These are phyloP conservation scores for Aureobasidium sp. DNA, from an alignment of 2,329 filamentous ascomycete species.

Conservation along the genomic window DNA sequence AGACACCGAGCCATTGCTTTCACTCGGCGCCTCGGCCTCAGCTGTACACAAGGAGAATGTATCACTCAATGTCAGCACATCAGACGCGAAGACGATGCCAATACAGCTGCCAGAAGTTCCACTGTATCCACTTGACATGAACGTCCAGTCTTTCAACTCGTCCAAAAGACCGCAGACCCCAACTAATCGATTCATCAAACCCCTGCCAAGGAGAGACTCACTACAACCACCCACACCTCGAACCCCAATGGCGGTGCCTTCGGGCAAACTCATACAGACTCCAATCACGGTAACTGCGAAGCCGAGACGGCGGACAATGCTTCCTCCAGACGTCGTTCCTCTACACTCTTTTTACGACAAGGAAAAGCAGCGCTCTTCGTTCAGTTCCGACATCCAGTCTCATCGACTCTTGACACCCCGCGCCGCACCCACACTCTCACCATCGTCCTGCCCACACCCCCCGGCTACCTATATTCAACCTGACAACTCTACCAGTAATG, in stretches of 20 bases:
- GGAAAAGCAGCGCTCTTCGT: neutral
- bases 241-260: neutral
- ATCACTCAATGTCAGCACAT: slow-evolving; percentile 21
- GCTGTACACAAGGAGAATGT: slow-evolving; percentile 30
- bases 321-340: neutral
- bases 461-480: neutral
- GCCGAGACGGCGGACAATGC: neutral
- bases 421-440: neutral
- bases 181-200: neutral
- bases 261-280: neutral
- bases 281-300: neutral
- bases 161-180: neutral
- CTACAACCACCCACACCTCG: neutral
- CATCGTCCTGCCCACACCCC: neutral
- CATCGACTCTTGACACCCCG: neutral
- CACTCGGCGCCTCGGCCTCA: too few relatives aligned
- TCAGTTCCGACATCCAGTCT: neutral
- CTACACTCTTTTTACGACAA: neutral
- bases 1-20: slow-evolving; percentile 28
- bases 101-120: neutral
- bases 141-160: neutral
- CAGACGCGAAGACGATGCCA: neutral
- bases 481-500: neutral
- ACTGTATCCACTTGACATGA: neutral
- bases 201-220: neutral